phyloP scores from a whole-genome alignment of 495 filamentous ascomycete genomes.

The Podospora pseudopauciseta region DNA sequence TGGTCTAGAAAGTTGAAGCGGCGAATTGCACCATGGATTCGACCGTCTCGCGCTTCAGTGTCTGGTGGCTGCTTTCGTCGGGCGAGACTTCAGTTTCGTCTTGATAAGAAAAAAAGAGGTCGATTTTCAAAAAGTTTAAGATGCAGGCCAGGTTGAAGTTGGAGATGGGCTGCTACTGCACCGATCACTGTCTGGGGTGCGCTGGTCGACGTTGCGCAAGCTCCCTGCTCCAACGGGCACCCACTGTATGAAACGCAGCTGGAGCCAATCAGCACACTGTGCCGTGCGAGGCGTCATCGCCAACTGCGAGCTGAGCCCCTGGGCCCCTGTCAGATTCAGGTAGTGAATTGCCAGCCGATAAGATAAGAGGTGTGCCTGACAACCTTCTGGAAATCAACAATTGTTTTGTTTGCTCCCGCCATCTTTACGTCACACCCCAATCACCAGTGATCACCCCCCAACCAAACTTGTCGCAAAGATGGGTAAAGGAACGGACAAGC shows the following conservation, averaged over 20 bases:
- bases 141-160: neutral
- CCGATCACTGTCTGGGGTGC: neutral
- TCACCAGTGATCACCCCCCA: neutral
- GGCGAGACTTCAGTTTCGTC: neutral
- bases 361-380: neutral
- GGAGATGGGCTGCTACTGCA: slow-evolving; percentile 1
- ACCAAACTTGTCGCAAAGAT: slow-evolving; percentile 24
- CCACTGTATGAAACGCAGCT: slow-evolving; percentile 8
- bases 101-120: neutral
- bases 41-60: neutral
- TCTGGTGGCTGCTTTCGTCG: neutral
- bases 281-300: slow-evolving; percentile 1
- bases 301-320: neutral
- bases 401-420: neutral
- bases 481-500: slow-evolving; percentile 63
- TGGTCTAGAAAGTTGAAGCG: neutral
- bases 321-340: neutral
- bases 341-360: neutral
- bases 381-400: slow-evolving; percentile 4
- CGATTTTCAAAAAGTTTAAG: no score
- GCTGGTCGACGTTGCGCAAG: slow-evolving; percentile 17
- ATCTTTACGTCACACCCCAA: neutral
- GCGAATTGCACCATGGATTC: slow-evolving; percentile 3
- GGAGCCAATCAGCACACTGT: slow-evolving; percentile 1
- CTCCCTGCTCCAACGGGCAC: slow-evolving; percentile 6